These are phyloP conservation scores for Alternaria sp. DNA, from an alignment of 2,329 filamentous ascomycete species.

Conservation along the genomic window DNA sequence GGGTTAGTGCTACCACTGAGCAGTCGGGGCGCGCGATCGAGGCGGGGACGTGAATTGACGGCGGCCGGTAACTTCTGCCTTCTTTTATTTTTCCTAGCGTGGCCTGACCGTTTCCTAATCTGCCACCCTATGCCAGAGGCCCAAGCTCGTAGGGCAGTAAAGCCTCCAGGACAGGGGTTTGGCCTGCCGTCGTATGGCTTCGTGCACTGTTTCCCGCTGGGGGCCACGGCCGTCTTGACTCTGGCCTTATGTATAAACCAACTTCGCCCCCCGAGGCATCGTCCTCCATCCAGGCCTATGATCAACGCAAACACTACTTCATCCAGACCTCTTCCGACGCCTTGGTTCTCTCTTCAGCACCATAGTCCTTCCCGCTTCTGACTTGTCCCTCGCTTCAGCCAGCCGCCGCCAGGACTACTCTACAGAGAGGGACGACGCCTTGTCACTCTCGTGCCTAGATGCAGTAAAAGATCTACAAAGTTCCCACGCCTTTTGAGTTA, in stretches of 20 bases:
- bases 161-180: constrained; percentile 37
- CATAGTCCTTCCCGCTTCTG: constrained; percentile 25
- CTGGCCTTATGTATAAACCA: constrained; percentile 48
- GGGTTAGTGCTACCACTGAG: constrained; percentile 40
- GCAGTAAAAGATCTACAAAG: constrained; percentile 37
- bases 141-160: constrained; percentile 45
- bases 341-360: constrained; percentile 17
- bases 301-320: constrained; percentile 39
- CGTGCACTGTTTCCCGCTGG: constrained; percentile 41
- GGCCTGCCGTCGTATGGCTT: constrained; percentile 39
- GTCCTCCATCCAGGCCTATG: constrained; percentile 42
- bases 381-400: constrained; percentile 37
- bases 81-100: constrained; percentile 51
- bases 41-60: constrained; percentile 43
- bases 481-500: constrained; percentile 24
- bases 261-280: constrained; percentile 46
- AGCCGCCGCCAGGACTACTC: constrained; percentile 34
- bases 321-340: constrained; percentile 29
- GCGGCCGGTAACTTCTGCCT: constrained; percentile 38
- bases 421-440: constrained; percentile 31
- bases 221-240: constrained; percentile 37
- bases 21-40: constrained; percentile 51
- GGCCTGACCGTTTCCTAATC: constrained; percentile 43
- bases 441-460: constrained; percentile 32
- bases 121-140: constrained; percentile 45